phyloP scores from a whole-genome alignment of 2,329 filamentous ascomycete species.

The Fusarium sp. region DNA sequence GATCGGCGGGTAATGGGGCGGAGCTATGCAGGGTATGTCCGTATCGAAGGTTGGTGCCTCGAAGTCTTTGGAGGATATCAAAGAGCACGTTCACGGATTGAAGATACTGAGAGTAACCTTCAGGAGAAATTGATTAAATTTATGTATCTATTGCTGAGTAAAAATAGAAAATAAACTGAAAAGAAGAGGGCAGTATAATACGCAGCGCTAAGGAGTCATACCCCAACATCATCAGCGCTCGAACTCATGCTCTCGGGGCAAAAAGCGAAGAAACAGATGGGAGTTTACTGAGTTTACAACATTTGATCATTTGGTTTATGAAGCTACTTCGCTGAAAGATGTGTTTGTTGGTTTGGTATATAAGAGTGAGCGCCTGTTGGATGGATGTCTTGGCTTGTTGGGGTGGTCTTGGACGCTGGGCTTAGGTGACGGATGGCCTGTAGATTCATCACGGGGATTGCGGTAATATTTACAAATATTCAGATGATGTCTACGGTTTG shows the following conservation, averaged over 20 bases:
- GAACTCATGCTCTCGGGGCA: background rate
- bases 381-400: background rate
- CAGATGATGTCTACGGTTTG: no score
- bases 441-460: background rate
- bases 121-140: no score
- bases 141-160: background rate
- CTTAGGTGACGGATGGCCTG: background rate
- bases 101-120: background rate
- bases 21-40: background rate
- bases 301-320: background rate
- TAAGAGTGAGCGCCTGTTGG: background rate
- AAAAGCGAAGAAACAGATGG: constrained; percentile 29
- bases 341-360: background rate
- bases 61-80: background rate
- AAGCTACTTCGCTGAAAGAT: constrained; percentile 17
- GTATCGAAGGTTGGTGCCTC: background rate
- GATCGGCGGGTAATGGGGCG: background rate
- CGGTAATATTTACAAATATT: no score
- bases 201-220: background rate
- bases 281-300: background rate
- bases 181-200: background rate
- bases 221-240: background rate
- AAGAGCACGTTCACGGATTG: background rate
- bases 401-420: background rate
- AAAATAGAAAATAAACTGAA: background rate